Percentiles rank a stretch among this genome's conserved stretches.
Conservation (phyloP, 116 monocot species). For the Posidonia oceanica region DNA sequence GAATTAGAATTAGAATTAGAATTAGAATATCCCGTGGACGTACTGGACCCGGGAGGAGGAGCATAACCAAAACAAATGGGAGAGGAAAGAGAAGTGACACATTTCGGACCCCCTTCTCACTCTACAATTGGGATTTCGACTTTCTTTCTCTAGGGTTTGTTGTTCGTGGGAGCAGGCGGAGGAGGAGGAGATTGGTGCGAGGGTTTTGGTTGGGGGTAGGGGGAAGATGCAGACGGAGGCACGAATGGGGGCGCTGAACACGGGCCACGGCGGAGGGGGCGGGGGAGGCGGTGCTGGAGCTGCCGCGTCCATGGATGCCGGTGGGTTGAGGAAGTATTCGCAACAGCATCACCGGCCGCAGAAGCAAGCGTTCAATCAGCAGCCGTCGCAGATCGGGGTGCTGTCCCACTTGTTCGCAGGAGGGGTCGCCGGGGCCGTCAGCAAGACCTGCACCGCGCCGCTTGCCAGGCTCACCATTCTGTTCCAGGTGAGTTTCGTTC, state of each 20-base stretch:
- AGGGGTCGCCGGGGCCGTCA: constrained; percentile 74
- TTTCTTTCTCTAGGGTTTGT: too few species aligned
- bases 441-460: constrained; percentile 89
- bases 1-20: too few species aligned
- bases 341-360: constrained; percentile 2
- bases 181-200: neutral
- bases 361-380: constrained; percentile 14
- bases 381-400: constrained; percentile 48
- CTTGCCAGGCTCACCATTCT: constrained; percentile 78
- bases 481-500: constrained; percentile 37
- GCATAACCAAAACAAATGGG: too few species aligned
- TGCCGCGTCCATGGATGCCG: neutral
- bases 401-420: constrained; percentile 54
- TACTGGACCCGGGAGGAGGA: too few species aligned
- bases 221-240: constrained; percentile 29
- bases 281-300: too few species aligned
- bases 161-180: too few species aligned
- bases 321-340: constrained; percentile 11
- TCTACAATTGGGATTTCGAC: too few species aligned
- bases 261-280: too few species aligned
- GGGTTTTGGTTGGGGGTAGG: constrained; percentile 1
- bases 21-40: too few species aligned
- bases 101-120: too few species aligned
- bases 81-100: too few species aligned
- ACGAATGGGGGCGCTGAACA: constrained; percentile 12